Base-by-base conservation (phyloP, 129 eudicot genomes). In the Centaurea solstitialis region DNA sequence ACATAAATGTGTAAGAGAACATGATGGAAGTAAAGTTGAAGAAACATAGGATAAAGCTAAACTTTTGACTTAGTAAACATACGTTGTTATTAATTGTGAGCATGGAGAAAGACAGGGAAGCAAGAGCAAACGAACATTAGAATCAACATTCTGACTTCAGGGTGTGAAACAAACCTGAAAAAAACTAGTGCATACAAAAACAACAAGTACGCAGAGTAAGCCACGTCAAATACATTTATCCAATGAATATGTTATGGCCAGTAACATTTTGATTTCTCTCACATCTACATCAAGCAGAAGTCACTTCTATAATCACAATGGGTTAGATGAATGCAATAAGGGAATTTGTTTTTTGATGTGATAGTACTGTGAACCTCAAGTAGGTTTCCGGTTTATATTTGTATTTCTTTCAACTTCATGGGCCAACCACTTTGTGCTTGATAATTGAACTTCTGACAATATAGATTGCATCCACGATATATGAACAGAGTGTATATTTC, bases 61-160 rank as follows among this genome's bases (percentile, higher is more conserved):
- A 41, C 5, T 57, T 41, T 73, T 45, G 17, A 73, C 38, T 22
- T 15, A 17, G 50, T 18, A 68, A 68, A 78, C 68, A 68, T 30
- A 45, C 10, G 20, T 43, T 61, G 12, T 41, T 69, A 78, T 6
- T 68, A 20, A 45, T 30, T 43, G 50, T 68, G 18, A 78, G 37
- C 50, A 73, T 45, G 65, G 28, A 78, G 13, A 43, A 21, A 73
- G 10, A 43, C 28, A 61, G 68, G 68, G 64, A 73, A 23, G 62
- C 76, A 73, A 73, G 76, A n/a, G 39, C 66, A 73, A 71, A 41
- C 21, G 22, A 21, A 17, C n/a, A 17, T 17, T 57, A 72, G 76
- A 47, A 45, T 24, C 11, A 45, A 23, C 40, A 45, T 73, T 45
- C 66, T 45, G 24, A 43, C 65, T 73, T 73, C 77, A 73, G 67